Base-by-base conservation (phyloP, 305 asterid species). In the Ilex paraguariensis region DNA sequence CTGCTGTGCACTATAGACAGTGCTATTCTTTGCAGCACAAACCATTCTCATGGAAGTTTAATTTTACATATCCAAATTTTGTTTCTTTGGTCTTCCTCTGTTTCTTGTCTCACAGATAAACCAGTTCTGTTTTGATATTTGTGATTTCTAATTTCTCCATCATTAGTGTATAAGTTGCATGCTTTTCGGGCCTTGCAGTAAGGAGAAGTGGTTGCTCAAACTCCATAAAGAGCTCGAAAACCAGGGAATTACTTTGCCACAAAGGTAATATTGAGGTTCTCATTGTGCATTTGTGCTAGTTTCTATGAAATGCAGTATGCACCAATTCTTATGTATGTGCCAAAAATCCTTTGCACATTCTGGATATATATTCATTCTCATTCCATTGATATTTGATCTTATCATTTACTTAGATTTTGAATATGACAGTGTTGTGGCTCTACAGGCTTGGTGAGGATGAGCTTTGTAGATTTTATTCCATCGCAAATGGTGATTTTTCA, bases 371-470 rank as follows among this genome's bases (percentile, higher is more conserved):
- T 14, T 14, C 32, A 36, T 36, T 36, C 42, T 36, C 7, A 36
- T 36, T 36, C 6, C 9, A 8, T 36, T 8, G 42, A 36, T 36
- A 36, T 36, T 36, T 36, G 6, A 36, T 36, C 42, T 36, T 36
- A 36, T 8, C 42, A 36, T 36, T 21, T 36, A 36, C 1, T 36
- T 36, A 36, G 42, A 36, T 36, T 3, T 36, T 14, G 48, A 13
- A 42, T 48, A 32, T 57, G 14, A 32, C 31, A 7, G 28, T 14
- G 32, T 57, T 51, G 30, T 48, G 40, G 61, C 31, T 57, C 33
- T 31, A 60, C 72, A 79, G 84, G 79, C 72, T 79, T 39, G 61
- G 69, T 56, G 77, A 67, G 42, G 77, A 76, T 48, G 81, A 79
- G 52, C 72, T 79, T 31, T 71, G 33, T 21, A 73, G 71, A 55